Base-by-base conservation (phyloP, 345 rosid species). In the Gossypium thurberi region DNA sequence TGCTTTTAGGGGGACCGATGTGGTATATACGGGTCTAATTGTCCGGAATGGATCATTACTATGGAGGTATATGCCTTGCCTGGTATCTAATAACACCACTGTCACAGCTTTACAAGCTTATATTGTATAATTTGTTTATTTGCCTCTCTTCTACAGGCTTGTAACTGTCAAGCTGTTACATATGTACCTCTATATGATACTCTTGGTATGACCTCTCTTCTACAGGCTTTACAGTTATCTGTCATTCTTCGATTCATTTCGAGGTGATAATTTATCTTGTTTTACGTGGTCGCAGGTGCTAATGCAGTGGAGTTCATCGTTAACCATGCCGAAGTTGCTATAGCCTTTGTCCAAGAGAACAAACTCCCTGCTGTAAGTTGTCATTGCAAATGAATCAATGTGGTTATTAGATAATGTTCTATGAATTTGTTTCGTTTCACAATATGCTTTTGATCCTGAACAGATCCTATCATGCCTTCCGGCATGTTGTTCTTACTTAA, bases 271-370 rank as follows among this genome's bases (percentile, higher is more conserved):
- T 25, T 47, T 50, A 47, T 58, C 42, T 44, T 15, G 26, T 43
- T 59, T 72, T 17, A 23, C 8, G 20, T 46, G 15, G 14, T 48
- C 25, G 17, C 85, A 95, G 98, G 99, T 17, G 82, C 94, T 50
- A 85, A 91, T 74, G 99, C 97, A 14, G 96, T 95, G 71, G 98
- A 91, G 82, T 95, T 92, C 79, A 87, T 92, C 81, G 83, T 92
- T 52, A 95, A 95, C 71, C 99, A 95, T 63, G 98, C 99, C 3
- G 97, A 92, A 83, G 85, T 95, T 81, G 88, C 96, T 0, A 67
- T 92, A 8, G 90, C 85, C 20, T 87, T 91, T 65, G 96, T 86
- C 71, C 98, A 95, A 78, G 91, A 87, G 84, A 95, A 78, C 85
- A 83, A 87, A 78, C 84, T 92, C 69, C 78, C 97, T 57, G 76